phyloP scores from a whole-genome alignment of 768 basidiomycete genomes.

The Peribolospora baueri region DNA sequence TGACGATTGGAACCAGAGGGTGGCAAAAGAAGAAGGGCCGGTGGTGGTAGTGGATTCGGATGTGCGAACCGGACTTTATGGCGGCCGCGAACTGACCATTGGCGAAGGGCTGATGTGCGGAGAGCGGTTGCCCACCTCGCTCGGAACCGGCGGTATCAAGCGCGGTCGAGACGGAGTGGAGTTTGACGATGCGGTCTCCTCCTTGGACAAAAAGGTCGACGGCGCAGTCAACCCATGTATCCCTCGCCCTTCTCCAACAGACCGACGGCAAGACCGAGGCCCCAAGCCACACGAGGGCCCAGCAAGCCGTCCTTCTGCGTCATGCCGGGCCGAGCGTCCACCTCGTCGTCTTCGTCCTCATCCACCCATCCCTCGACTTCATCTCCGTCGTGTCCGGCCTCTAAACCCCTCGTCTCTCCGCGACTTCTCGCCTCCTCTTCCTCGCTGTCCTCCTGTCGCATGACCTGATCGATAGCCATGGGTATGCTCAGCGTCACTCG shows the following conservation, averaged over 20 bases:
- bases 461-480: slow-evolving; percentile 43
- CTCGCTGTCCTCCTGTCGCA: slow-evolving; percentile 23
- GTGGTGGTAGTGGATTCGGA: too few species aligned
- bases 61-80: too few species aligned
- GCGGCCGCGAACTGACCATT: too few species aligned
- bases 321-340: slow-evolving; percentile 6
- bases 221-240: neutral
- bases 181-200: too few species aligned
- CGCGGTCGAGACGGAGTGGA: too few species aligned
- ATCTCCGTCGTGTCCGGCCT: neutral
- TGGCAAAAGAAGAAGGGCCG: too few species aligned
- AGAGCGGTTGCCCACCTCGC: too few species aligned
- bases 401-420: too few species aligned
- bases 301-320: slow-evolving; percentile 5
- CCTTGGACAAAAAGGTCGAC: too few species aligned
- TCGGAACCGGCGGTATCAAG: too few species aligned
- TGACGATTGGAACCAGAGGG: too few species aligned
- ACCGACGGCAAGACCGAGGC: slow-evolving; percentile 8
- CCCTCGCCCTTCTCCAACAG: slow-evolving; percentile 6
- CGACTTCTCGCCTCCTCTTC: neutral
- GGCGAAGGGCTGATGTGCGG: too few species aligned
- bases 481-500: slow-evolving; percentile 53
- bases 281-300: slow-evolving; percentile 7
- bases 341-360: neutral
- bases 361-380: neutral